Evolutionary conservation across 257 asterid genomes (phyloP).

Genomic region (Schizonepeta tenuifolia): DNA sequence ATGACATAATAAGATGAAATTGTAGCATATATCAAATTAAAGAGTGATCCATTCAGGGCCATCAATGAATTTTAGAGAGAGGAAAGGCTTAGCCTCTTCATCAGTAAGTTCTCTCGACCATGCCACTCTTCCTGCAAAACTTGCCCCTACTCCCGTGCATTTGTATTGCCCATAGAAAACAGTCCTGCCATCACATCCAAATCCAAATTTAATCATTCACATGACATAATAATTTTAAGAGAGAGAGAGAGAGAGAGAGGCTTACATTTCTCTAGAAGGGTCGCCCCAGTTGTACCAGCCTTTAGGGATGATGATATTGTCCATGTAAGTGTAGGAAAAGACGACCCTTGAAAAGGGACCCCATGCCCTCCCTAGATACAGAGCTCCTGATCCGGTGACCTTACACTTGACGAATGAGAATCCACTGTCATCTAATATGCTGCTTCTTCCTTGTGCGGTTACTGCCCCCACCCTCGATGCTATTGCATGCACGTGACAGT

Average conservation of each 20-base stretch:
- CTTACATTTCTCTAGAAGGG: slow-evolving; percentile 88
- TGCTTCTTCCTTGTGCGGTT: slow-evolving; percentile 86
- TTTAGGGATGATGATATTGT: slow-evolving; percentile 84
- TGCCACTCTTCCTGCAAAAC: slow-evolving; percentile 89
- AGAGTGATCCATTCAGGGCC: slow-evolving; percentile 84
- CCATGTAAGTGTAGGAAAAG: slow-evolving; percentile 88
- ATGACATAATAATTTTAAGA: no score
- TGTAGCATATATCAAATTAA: no score
- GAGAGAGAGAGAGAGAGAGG: neutral
- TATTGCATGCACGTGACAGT: slow-evolving; percentile 79
- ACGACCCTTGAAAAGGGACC: slow-evolving; percentile 95
- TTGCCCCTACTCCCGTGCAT: slow-evolving; percentile 88
- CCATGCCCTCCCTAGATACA: slow-evolving; percentile 98
- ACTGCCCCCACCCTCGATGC: slow-evolving; percentile 79
- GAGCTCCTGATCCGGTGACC: slow-evolving; percentile 92
- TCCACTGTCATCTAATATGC: slow-evolving; percentile 76
- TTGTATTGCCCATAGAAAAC: slow-evolving; percentile 95
- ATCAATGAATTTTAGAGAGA: slow-evolving; percentile 80
- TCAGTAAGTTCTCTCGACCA: slow-evolving; percentile 92
- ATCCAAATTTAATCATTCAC: no score
- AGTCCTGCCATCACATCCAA: slow-evolving; percentile 67
- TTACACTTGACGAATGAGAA: slow-evolving; percentile 84
- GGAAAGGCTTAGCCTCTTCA: slow-evolving; percentile 92
- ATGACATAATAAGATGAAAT: no score
- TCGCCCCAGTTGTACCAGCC: slow-evolving; percentile 99